Evolutionary conservation across 345 rosid species (phyloP).

Genomic region (Noccaea bulbosa): DNA sequence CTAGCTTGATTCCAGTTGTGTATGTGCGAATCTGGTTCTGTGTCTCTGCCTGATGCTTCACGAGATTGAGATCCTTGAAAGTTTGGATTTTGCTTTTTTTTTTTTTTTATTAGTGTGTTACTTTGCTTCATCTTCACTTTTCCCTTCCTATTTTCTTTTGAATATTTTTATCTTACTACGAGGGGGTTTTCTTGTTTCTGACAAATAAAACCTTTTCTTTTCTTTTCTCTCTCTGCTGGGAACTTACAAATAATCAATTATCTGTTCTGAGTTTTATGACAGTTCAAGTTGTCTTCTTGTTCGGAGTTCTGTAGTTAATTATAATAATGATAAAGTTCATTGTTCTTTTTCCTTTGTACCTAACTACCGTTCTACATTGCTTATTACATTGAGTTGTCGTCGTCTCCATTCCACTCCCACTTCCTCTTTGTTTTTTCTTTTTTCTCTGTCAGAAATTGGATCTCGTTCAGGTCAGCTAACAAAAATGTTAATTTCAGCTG

Average conservation of each 20-base stretch:
- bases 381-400: slow-evolving; percentile 30
- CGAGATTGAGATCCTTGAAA: slow-evolving; percentile 36
- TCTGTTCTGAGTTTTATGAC: slow-evolving; percentile 33
- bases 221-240: slow-evolving; percentile 4
- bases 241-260: slow-evolving; percentile 31
- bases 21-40: slow-evolving; percentile 34
- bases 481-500: slow-evolving; percentile 49
- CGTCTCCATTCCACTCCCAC: slow-evolving; percentile 43
- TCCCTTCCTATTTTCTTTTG: slow-evolving; percentile 5
- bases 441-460: slow-evolving; percentile 38
- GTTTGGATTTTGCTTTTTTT: neutral
- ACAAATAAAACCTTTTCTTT: slow-evolving; percentile 31
- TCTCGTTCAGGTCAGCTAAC: slow-evolving; percentile 31
- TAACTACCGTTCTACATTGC: slow-evolving; percentile 40
- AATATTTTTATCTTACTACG: neutral
- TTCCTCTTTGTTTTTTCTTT: slow-evolving; percentile 12
- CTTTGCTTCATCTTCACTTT: slow-evolving; percentile 44
- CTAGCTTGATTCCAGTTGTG: slow-evolving; percentile 8
- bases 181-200: slow-evolving; percentile 39
- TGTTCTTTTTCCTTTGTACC: slow-evolving; percentile 31
- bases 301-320: slow-evolving; percentile 35
- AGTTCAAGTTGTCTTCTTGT: slow-evolving; percentile 45
- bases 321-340: slow-evolving; percentile 23
- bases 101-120: neutral
- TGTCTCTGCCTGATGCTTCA: slow-evolving; percentile 29